phyloP scores from a whole-genome alignment of 108 stramenopile species.

The Cyclostephanos invisitatus region DNA sequence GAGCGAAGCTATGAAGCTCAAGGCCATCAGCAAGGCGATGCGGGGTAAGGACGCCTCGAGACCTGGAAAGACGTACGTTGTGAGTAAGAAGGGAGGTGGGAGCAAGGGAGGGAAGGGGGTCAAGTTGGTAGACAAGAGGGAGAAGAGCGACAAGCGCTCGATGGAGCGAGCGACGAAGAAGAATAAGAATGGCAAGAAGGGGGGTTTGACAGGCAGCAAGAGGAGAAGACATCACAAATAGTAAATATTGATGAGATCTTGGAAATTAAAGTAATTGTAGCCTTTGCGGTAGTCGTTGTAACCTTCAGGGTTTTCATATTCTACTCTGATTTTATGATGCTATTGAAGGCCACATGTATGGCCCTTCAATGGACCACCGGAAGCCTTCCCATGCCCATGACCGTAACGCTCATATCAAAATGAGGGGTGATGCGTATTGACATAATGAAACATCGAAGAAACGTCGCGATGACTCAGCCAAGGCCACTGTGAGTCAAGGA shows the following conservation, averaged over 20 bases:
- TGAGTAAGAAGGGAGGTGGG: slow-evolving; percentile 79
- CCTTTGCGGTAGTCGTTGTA: too few relatives aligned
- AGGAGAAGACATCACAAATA: slow-evolving; percentile 69
- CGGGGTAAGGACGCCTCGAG: slow-evolving; percentile 70
- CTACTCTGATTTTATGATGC: background rate
- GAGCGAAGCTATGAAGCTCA: slow-evolving; percentile 95
- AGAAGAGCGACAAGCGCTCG: slow-evolving; percentile 91
- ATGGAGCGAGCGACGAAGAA: slow-evolving; percentile 80
- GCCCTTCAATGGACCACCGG: too few relatives aligned
- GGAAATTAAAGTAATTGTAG: background rate
- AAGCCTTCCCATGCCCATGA: too few relatives aligned
- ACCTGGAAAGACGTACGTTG: slow-evolving; percentile 91
- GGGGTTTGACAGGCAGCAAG: slow-evolving; percentile 79
- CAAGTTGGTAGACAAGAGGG: slow-evolving; percentile 94
- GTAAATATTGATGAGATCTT: background rate
- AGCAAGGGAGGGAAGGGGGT: slow-evolving; percentile 85
- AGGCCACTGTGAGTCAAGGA: too few relatives aligned
- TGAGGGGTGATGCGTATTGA: too few relatives aligned
- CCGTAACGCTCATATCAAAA: too few relatives aligned
- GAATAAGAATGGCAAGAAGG: slow-evolving; percentile 80
- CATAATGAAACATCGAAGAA: too few relatives aligned
- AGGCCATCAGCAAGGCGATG: slow-evolving; percentile 95
- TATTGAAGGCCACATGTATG: background rate
- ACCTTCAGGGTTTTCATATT: too few relatives aligned
- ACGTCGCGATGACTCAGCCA: too few relatives aligned